Percentiles rank a stretch among this genome's conserved stretches.
These are phyloP conservation scores for Entomortierella parvispora DNA, from an alignment of 192 early-diverging fungal genomes.

Conservation along the genomic window DNA sequence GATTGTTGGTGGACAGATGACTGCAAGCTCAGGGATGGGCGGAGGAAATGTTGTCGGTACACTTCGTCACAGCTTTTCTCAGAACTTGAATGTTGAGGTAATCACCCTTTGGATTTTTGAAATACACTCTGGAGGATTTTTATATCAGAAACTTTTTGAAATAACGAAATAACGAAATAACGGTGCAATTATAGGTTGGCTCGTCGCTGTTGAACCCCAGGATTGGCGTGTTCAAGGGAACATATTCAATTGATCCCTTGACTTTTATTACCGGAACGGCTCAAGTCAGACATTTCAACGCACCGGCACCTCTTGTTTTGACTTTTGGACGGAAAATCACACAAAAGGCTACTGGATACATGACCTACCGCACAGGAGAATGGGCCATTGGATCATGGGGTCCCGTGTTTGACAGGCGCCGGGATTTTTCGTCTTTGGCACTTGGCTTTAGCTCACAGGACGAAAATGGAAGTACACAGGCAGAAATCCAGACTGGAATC, in stretches of 20 bases:
- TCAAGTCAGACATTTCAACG: conserved; percentile 59
- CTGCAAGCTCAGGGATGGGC: conserved; percentile 74
- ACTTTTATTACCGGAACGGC: conserved; percentile 76
- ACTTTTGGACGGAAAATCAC: conserved; percentile 75
- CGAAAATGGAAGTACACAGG: conserved; percentile 55
- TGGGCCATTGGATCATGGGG: conserved; percentile 78
- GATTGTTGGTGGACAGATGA: conserved; percentile 68
- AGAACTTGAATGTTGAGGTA: conserved; percentile 78
- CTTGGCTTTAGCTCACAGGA: conserved; percentile 58
- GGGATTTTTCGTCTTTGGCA: conserved; percentile 61
- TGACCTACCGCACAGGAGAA: conserved; percentile 83
- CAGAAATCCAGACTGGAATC: conserved; percentile 68
- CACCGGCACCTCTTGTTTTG: conserved; percentile 74
- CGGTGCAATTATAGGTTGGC: conserved; percentile 55
- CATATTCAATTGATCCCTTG: conserved; percentile 52
- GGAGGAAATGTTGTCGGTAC: conserved; percentile 83
- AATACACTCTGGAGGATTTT: too few relatives aligned
- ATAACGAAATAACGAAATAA: not conserved
- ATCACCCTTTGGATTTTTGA: too few relatives aligned
- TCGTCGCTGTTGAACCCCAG: conserved; percentile 63
- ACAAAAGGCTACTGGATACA: conserved; percentile 68
- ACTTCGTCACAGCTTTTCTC: conserved; percentile 78
- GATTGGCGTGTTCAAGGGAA: conserved; percentile 70
- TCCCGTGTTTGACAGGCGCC: conserved; percentile 29
- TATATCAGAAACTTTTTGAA: too few relatives aligned